A percentile compares a stretch with the other conserved stretches of the same genome.
These are phyloP conservation scores for Sindora glabra DNA, from an alignment of 306 rosid species.

Conservation along the genomic window DNA sequence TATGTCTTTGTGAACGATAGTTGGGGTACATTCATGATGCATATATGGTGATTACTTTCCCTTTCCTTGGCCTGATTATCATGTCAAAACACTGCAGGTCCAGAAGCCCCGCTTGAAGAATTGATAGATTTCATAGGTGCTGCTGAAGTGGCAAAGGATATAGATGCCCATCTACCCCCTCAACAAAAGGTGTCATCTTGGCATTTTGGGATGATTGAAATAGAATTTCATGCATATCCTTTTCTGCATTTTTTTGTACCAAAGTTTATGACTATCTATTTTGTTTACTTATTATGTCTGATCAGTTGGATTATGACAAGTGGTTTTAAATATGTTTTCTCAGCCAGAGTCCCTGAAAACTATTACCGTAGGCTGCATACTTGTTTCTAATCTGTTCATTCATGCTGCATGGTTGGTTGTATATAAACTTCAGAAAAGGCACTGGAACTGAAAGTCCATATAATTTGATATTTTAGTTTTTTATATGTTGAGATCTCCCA, in stretches of 20 bases:
- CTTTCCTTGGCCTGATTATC: slow-evolving; percentile 11
- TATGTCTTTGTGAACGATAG: slow-evolving; percentile 8
- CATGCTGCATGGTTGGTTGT: background rate
- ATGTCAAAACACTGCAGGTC: slow-evolving; percentile 43
- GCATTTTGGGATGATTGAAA: background rate
- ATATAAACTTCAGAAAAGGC: background rate
- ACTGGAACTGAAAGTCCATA: background rate
- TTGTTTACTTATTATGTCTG: background rate
- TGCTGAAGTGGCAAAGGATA: slow-evolving; percentile 64
- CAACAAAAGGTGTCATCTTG: slow-evolving; percentile 52
- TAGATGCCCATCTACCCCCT: slow-evolving; percentile 46
- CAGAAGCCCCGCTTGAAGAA: slow-evolving; percentile 46
- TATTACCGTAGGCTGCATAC: background rate
- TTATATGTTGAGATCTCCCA: background rate
- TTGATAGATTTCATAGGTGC: slow-evolving; percentile 70
- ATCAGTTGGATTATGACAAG: background rate
- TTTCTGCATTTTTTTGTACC: background rate
- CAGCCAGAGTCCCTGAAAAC: too few species aligned
- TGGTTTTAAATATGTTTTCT: slow-evolving; percentile 20
- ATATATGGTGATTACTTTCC: background rate
- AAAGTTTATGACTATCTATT: background rate
- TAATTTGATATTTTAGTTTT: too few species aligned
- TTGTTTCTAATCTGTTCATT: background rate
- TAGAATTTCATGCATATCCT: background rate
- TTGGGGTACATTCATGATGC: background rate